Base-by-base conservation (phyloP, 148 eudicot genomes). In the Bassia scoparia region DNA sequence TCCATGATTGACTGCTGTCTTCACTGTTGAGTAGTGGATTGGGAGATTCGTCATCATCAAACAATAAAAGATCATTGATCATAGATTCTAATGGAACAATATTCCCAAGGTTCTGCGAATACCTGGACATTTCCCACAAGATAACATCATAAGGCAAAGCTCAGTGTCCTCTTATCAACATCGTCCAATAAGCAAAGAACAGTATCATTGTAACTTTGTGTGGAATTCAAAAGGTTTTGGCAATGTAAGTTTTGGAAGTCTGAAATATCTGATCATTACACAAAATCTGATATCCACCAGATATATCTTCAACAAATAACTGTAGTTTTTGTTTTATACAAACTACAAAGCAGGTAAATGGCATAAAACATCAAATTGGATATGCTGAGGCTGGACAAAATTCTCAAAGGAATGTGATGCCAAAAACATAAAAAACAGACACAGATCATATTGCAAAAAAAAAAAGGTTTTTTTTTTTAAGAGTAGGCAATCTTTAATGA, bases 1-100 rank as follows among this genome's bases (percentile, higher is more conserved):
- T 86, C 88, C 89, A 87, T 67, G 98, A 91, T 33, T 91, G 97
- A 83, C 74, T 89, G 83, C 98, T 94, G 50, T 94, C 98, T 73
- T 94, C 97, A 48, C 98, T 94, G 76, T 89, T 89, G 74, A 87
- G 83, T 38, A 87, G 74, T 30, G 80, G 81, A 72, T 78, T 84
- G 54, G 87, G 90, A 62, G 84, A 76, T 70, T 88, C 91, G 46
- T 87, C 96, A 56, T 89, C 93, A 30, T 87, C 89, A 74, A 87
- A 89, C 70, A 92, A 86, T 72, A 89, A 74, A 49, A 94, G 78
- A 84, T 94, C 98, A 93, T 91, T n/a, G n/a, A n/a, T n/a, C n/a
- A n/a, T n/a, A n/a, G n/a, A n/a, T n/a, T n/a, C n/a, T n/a, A n/a
- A n/a, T 56, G 87, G 74, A 50, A 94, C 83, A 76, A 89, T 80